A percentile compares a stretch with the other conserved stretches of the same genome.
Conservation (phyloP, 2,329 filamentous ascomycete genomes). For the Colletotrichum shisoi region DNA sequence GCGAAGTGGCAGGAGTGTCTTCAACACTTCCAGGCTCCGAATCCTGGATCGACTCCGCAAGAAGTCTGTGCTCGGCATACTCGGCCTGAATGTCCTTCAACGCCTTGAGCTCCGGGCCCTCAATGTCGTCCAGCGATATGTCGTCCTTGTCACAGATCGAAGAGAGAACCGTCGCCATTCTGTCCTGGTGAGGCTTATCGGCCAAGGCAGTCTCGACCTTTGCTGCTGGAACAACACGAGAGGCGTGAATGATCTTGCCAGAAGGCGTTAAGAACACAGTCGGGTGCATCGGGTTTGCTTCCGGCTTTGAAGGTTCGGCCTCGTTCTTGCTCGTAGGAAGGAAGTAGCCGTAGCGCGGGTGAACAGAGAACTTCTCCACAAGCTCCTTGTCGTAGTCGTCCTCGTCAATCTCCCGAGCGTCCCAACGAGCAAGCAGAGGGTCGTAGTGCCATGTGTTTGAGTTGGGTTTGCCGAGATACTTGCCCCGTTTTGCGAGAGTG, state of each 20-base stretch:
- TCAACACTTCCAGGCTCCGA: constrained; percentile 41
- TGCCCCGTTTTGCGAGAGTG: constrained; percentile 61
- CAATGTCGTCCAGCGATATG: constrained; percentile 49
- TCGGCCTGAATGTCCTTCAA: constrained; percentile 43
- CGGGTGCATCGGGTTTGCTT: constrained; percentile 57
- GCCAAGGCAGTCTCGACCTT: constrained; percentile 42
- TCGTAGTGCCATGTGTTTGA: constrained; percentile 64
- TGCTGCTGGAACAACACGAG: constrained; percentile 48
- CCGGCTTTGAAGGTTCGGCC: constrained; percentile 51
- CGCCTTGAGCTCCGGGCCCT: constrained; percentile 47
- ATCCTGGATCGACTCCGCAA: constrained; percentile 43
- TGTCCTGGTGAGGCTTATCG: constrained; percentile 30
- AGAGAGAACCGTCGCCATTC: constrained; percentile 47
- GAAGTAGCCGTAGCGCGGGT: constrained; percentile 63
- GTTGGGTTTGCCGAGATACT: constrained; percentile 63
- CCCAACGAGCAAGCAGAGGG: constrained; percentile 61
- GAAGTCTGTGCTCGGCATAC: constrained; percentile 27
- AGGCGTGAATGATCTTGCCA: constrained; percentile 59
- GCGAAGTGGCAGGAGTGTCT: constrained; percentile 39
- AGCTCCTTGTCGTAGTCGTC: constrained; percentile 61
- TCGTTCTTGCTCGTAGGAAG: constrained; percentile 58
- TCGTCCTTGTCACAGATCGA: constrained; percentile 51
- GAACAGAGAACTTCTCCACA: constrained; percentile 59
- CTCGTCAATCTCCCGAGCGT: constrained; percentile 58
- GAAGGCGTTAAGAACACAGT: constrained; percentile 59